phyloP scores from a whole-genome alignment of 2,329 filamentous ascomycete species.

The Penicillium rolfsii region DNA sequence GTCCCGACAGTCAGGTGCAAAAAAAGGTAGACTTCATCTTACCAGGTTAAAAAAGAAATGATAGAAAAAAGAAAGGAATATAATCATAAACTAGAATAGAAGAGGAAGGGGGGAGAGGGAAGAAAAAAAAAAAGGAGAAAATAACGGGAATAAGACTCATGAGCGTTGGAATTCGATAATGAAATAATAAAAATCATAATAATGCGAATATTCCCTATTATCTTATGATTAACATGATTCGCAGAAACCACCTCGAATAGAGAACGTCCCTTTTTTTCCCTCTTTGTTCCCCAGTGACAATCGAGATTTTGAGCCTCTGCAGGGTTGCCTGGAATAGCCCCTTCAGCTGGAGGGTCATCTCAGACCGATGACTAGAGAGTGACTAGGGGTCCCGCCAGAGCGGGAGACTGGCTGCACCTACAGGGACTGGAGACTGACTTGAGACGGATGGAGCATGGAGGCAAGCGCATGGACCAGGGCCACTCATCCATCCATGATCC shows the following conservation, averaged over 20 bases:
- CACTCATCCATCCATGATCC: neutral
- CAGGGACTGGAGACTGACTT: neutral
- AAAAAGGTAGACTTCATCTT: constrained; percentile 13
- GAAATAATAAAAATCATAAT: neutral
- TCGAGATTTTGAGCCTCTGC: constrained; percentile 33
- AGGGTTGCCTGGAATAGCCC: constrained; percentile 23
- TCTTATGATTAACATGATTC: too few species aligned
- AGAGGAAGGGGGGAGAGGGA: neutral
- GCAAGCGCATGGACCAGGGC: constrained; percentile 5
- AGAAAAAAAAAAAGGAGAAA: neutral
- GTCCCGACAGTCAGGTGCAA: constrained; percentile 14
- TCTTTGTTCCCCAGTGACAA: constrained; percentile 22
- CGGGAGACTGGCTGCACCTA: neutral
- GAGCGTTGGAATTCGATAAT: neutral
- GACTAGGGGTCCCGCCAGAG: neutral
- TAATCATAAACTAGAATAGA: neutral
- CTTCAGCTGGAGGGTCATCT: constrained; percentile 16
- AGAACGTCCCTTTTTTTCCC: neutral
- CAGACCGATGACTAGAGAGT: constrained; percentile 2
- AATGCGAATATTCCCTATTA: neutral
- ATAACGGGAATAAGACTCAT: neutral
- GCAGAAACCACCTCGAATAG: neutral
- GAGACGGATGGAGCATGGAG: neutral
- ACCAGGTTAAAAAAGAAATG: neutral
- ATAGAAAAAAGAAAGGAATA: neutral